A percentile compares a stretch with the other conserved stretches of the same genome.
These are phyloP conservation scores for Cucumis hystrix DNA, from an alignment of 306 rosid genomes.

Conservation along the genomic window DNA sequence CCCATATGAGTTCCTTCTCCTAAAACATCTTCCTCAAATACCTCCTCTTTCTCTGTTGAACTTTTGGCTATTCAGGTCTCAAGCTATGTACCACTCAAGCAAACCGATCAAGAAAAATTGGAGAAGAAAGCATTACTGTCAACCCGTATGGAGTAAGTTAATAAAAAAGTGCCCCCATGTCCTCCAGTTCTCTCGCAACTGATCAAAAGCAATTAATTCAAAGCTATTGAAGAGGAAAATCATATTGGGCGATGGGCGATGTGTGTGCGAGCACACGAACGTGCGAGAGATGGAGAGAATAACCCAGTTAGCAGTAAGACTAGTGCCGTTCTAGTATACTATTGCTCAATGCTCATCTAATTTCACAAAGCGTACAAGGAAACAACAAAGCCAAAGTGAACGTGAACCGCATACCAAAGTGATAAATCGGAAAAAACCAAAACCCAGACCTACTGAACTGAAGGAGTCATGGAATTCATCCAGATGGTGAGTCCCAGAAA, in stretches of 20 bases:
- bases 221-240: not conserved
- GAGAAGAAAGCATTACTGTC: not conserved
- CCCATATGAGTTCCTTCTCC: not conserved
- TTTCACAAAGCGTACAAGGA: not conserved
- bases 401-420: not conserved
- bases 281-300: not conserved
- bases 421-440: conserved; percentile 4
- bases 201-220: not conserved
- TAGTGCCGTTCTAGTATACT: not conserved
- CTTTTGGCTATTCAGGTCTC: not conserved
- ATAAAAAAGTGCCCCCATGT: not conserved
- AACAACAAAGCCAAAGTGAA: not conserved
- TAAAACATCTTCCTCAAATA: not conserved
- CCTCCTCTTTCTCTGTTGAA: not conserved
- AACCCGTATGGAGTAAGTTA: not conserved
- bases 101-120: not conserved
- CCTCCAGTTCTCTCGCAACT: not conserved
- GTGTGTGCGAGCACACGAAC: not conserved
- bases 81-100: not conserved
- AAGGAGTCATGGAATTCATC: conserved; percentile 9
- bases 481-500: conserved; percentile 28
- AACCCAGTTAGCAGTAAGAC: not conserved
- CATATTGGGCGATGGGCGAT: not conserved
- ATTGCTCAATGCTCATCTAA: not conserved
- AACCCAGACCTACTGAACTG: conserved; percentile 24